Percentiles rank a stretch among this genome's conserved stretches.
Conservation (phyloP, 208 protist species). For the Acanthamoeba culbertsoni region DNA sequence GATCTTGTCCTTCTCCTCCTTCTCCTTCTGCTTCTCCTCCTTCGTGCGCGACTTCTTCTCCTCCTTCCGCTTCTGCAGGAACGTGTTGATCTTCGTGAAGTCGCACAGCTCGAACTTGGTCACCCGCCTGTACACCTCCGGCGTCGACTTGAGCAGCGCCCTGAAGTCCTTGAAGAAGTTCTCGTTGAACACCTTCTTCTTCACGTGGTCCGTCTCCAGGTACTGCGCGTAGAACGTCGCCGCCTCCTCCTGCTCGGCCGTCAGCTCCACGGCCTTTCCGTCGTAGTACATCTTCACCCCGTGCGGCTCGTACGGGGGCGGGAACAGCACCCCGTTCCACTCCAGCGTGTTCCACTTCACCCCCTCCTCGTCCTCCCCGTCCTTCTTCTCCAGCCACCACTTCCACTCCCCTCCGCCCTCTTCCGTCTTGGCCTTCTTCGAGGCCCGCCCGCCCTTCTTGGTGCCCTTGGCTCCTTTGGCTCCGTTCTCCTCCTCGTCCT, state of each 20-base stretch:
- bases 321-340: slow-evolving; percentile 97
- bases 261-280: slow-evolving; percentile 88
- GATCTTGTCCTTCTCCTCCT: slow-evolving; percentile 85
- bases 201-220: slow-evolving; percentile 93
- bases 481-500: slow-evolving; percentile 15
- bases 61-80: slow-evolving; percentile 90
- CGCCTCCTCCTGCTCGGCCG: slow-evolving; percentile 96
- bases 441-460: background rate
- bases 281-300: slow-evolving; percentile 95
- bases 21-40: slow-evolving; percentile 92
- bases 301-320: slow-evolving; percentile 95
- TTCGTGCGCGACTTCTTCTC: slow-evolving; percentile 86
- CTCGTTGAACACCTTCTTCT: slow-evolving; percentile 93
- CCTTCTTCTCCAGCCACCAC: slow-evolving; percentile 49
- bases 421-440: slow-evolving; percentile 51
- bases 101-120: slow-evolving; percentile 94
- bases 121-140: slow-evolving; percentile 86
- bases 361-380: slow-evolving; percentile 61
- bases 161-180: slow-evolving; percentile 98
- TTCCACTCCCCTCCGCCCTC: slow-evolving; percentile 53
- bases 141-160: slow-evolving; percentile 82
- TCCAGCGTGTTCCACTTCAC: slow-evolving; percentile 92
- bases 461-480: background rate
- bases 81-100: slow-evolving; percentile 95
- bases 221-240: slow-evolving; percentile 97